These are phyloP conservation scores for Lasiodiplodia gonubiensis DNA, from an alignment of 2,329 filamentous ascomycete genomes.

Conservation along the genomic window DNA sequence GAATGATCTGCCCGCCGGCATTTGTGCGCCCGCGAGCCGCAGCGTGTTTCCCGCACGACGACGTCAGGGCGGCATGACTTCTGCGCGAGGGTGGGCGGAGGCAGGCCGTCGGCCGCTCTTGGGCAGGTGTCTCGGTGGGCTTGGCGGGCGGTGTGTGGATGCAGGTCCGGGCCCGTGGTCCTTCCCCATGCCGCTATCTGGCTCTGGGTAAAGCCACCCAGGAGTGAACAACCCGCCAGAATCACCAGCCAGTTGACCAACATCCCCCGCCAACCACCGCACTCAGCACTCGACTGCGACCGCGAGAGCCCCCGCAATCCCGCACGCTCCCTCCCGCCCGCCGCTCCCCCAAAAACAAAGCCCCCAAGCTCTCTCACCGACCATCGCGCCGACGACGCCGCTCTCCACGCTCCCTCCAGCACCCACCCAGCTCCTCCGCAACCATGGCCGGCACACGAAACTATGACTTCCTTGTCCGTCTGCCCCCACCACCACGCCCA, in stretches of 20 bases:
- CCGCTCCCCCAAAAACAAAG: conserved; percentile 5
- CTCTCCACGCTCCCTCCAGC: conserved; percentile 29
- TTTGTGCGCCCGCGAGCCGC: conserved; percentile 3
- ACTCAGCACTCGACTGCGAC: background rate
- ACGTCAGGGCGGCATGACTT: background rate
- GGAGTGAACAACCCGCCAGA: conserved; percentile 26
- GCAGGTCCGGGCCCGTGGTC: conserved; percentile 24
- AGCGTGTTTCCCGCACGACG: background rate
- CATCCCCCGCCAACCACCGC: conserved; percentile 7
- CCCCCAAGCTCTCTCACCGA: conserved; percentile 24
- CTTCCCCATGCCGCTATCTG: conserved; percentile 27
- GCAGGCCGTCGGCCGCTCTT: conserved; percentile 1
- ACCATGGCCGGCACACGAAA: conserved; percentile 95
- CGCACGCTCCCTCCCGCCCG: conserved; percentile 6
- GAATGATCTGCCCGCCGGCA: background rate
- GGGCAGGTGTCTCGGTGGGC: conserved; percentile 17
- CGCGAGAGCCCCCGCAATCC: conserved; percentile 11
- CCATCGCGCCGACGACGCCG: conserved; percentile 30
- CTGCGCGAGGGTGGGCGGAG: background rate
- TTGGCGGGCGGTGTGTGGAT: conserved; percentile 26
- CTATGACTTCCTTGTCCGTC: conserved; percentile 95
- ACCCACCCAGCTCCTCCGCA: conserved; percentile 26
- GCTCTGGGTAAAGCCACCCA: conserved; percentile 27
- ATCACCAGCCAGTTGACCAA: background rate
- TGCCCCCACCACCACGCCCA: conserved; percentile 28